Evolutionary conservation across 305 asterid species (phyloP).

Genomic region (Solanum hybrid): DNA sequence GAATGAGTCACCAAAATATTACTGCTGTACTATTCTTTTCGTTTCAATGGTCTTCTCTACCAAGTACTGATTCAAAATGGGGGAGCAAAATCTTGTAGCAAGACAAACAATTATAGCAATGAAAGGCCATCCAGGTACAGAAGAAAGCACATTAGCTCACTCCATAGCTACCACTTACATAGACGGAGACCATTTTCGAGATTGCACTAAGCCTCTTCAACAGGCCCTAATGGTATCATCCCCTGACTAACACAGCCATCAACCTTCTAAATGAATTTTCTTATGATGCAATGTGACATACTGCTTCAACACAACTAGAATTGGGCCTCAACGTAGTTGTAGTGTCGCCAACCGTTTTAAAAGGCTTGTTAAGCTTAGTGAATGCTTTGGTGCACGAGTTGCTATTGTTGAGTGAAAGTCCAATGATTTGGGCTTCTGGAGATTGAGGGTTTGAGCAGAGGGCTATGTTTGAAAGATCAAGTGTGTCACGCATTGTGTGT

Average conservation of each 20-base stretch:
- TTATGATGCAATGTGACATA: constrained; percentile 47
- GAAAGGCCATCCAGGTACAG: constrained; percentile 85
- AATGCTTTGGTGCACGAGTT: constrained; percentile 17
- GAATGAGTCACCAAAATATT: background rate
- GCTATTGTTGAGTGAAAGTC: constrained; percentile 53
- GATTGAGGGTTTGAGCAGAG: constrained; percentile 51
- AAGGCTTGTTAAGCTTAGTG: constrained; percentile 29
- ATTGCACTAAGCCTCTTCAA: constrained; percentile 31
- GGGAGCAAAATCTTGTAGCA: constrained; percentile 5
- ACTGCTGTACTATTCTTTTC: background rate
- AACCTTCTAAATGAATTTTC: constrained; percentile 47
- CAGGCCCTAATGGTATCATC: constrained; percentile 17
- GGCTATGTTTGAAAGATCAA: constrained; percentile 16
- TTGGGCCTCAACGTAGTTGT: constrained; percentile 42
- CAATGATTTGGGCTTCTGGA: constrained; percentile 45
- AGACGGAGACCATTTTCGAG: constrained; percentile 60
- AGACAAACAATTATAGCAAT: constrained; percentile 41
- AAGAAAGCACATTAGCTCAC: constrained; percentile 49
- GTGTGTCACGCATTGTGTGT: constrained; percentile 5
- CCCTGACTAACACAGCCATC: constrained; percentile 11
- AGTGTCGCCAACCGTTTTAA: constrained; percentile 38
- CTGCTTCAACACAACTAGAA: constrained; percentile 39
- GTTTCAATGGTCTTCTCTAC: background rate
- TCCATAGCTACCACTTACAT: constrained; percentile 43
- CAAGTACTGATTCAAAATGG: constrained; percentile 10